Conservation (phyloP, 257 asterid genomes). For the Gardenia jasminoides region DNA sequence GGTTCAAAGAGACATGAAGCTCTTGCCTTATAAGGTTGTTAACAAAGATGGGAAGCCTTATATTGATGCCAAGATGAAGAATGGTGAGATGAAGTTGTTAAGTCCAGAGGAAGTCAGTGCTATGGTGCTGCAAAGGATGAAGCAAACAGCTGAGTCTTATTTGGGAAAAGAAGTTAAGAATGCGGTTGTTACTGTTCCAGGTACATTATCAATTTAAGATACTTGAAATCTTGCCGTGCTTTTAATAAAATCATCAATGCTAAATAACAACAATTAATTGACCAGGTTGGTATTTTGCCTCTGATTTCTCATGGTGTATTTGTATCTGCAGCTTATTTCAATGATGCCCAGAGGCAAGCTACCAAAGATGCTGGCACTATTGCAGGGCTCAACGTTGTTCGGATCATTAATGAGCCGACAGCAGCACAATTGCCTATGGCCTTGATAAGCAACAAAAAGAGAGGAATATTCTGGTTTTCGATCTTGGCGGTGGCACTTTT, state of each 20-base stretch:
- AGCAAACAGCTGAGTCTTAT: conserved; percentile 86
- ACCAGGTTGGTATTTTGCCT: no score
- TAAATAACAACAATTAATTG: neutral
- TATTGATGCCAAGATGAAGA: conserved; percentile 57
- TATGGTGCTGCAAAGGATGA: conserved; percentile 72
- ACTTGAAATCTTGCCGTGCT: no score
- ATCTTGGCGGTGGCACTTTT: conserved; percentile 90
- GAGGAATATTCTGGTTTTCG: conserved; percentile 87
- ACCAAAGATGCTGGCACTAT: conserved; percentile 79
- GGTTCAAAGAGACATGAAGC: conserved; percentile 73
- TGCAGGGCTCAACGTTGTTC: conserved; percentile 74
- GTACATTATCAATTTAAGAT: conserved; percentile 24
- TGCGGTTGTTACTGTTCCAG: conserved; percentile 83
- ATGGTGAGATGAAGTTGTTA: conserved; percentile 74
- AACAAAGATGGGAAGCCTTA: conserved; percentile 79
- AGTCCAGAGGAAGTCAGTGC: conserved; percentile 89
- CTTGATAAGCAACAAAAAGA: conserved; percentile 84
- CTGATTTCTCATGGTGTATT: no score
- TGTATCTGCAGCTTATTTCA: conserved; percentile 63
- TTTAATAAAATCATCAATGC: no score
- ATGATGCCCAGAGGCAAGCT: conserved; percentile 89
- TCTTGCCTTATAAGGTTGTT: conserved; percentile 74
- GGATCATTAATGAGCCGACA: conserved; percentile 84
- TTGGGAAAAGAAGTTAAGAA: conserved; percentile 79
- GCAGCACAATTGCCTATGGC: conserved; percentile 88